Conservation (phyloP, 2,329 filamentous ascomycete genomes). For the Ophiocordyceps sinensis region DNA sequence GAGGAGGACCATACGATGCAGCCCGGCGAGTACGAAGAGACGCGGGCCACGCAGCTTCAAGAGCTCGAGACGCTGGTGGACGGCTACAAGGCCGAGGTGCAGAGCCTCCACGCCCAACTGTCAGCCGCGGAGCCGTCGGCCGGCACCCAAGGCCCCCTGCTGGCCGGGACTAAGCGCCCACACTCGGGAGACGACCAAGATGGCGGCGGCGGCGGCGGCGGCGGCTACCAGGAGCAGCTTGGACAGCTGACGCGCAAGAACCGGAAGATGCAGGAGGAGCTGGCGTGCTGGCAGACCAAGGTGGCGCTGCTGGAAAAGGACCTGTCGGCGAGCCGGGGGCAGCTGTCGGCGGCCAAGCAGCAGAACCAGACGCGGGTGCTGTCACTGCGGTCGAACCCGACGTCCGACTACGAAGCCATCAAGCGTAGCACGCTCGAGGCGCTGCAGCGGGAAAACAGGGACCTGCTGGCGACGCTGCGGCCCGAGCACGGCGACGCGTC, state of each 20-base stretch:
- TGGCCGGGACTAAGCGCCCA: slow-evolving; percentile 47
- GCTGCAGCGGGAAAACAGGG: slow-evolving; percentile 70
- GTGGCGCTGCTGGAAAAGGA: slow-evolving; percentile 61
- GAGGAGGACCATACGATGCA: slow-evolving; percentile 79
- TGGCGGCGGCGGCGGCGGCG: slow-evolving; percentile 41
- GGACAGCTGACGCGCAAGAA: slow-evolving; percentile 81
- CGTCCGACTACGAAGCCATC: slow-evolving; percentile 68
- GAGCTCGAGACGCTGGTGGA: slow-evolving; percentile 80
- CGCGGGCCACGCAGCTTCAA: slow-evolving; percentile 58
- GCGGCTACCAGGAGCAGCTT: slow-evolving; percentile 54
- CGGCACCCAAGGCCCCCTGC: slow-evolving; percentile 21
- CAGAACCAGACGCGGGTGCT: slow-evolving; percentile 69
- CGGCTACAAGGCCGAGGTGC: slow-evolving; percentile 69
- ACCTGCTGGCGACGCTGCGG: slow-evolving; percentile 61
- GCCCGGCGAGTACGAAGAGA: slow-evolving; percentile 61
- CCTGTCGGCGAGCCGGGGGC: slow-evolving; percentile 54
- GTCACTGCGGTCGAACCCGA: slow-evolving; percentile 83
- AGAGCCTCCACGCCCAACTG: slow-evolving; percentile 61
- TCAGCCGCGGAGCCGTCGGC: slow-evolving; percentile 40
- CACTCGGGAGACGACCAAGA: slow-evolving; percentile 34
- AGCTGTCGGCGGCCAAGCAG: slow-evolving; percentile 51
- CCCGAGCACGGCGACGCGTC: slow-evolving; percentile 22
- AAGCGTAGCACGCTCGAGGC: slow-evolving; percentile 67
- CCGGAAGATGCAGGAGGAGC: slow-evolving; percentile 66
- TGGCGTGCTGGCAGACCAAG: slow-evolving; percentile 54